Evolutionary conservation across 192 early-diverging fungal genomes (phyloP), one percentile per base, ranked within the genome.

Genomic region (Haplosporangium gracile): DNA sequence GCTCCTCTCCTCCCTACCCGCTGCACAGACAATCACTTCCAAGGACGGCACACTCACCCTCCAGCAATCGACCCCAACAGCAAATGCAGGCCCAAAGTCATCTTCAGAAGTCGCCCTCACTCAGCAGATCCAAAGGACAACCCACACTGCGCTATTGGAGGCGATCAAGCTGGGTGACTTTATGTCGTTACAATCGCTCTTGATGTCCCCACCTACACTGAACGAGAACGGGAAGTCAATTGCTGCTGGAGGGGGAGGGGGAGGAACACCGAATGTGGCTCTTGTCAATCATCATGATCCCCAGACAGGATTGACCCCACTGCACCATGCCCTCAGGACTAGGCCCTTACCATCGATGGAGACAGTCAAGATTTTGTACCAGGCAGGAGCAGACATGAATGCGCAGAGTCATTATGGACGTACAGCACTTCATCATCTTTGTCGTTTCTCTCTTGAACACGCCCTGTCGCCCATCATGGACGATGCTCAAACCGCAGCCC

Each of bases 141-240:
- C 87, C 4, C 92, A 92, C 45, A 49, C 83, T n/a, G 88, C 91
- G 13, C 76, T 91, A 13, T 39, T 94, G 49, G 88, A 90, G 39
- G 92, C 93, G 13, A 94, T 94, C 76, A 92, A 92, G 60, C 72
- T 83, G 38, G 88, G 93, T 13, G 93, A 94, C 75, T 90, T 90
- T 78, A 82, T 85, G 75, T 84, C 88, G n/a, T 73, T 94, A 0
- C 91, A 92, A 42, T 88, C 87, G 1, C 57, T 94, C 5, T 43
- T 93, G 32, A 81, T 92, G 69, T 32, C 82, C 69, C 81, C 90
- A 22, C 84, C 90, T 10, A 70, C 81, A 24, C 43, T 88, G 16
- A 75, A 86, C 16, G 71, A 79, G 9, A 60, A 73, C 15, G 51
- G 74, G 13, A 53, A 38, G 43, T 36, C 26, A 18, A 38, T 32